phyloP scores from a whole-genome alignment of 306 rosid genomes.

The Sicyos edulis region DNA sequence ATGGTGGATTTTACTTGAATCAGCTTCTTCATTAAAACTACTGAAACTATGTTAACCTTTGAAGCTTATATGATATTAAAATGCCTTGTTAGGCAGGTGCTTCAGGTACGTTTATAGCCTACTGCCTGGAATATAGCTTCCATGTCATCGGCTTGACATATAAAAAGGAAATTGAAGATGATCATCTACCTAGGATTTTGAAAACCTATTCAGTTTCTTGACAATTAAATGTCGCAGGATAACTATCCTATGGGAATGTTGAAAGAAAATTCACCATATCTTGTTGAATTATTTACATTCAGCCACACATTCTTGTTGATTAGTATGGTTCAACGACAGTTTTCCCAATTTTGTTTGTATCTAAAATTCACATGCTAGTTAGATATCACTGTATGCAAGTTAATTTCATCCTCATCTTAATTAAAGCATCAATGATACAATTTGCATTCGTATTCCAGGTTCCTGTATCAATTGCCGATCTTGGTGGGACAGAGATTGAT shows the following conservation, averaged over 20 bases:
- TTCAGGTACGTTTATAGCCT: not conserved
- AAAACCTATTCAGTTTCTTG: not conserved
- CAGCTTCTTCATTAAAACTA: slow-evolving; percentile 9
- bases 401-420: not conserved
- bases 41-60: not conserved
- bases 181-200: not conserved
- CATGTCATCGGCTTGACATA: not conserved
- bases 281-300: not conserved
- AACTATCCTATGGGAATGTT: too few species aligned
- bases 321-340: not conserved
- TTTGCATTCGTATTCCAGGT: slow-evolving; percentile 44
- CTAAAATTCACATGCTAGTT: not conserved
- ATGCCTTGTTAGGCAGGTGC: not conserved
- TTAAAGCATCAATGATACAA: slow-evolving; percentile 17
- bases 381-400: not conserved
- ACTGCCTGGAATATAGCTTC: not conserved
- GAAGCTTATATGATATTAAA: not conserved
- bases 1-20: slow-evolving; percentile 4
- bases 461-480: slow-evolving; percentile 97
- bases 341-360: not conserved
- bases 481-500: slow-evolving; percentile 98
- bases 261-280: too few species aligned
- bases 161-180: not conserved
- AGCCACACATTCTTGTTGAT: not conserved
- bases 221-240: not conserved